Evolutionary conservation across 352 stramenopile genomes (phyloP).

Genomic region (Phytophthora pistaciae): DNA sequence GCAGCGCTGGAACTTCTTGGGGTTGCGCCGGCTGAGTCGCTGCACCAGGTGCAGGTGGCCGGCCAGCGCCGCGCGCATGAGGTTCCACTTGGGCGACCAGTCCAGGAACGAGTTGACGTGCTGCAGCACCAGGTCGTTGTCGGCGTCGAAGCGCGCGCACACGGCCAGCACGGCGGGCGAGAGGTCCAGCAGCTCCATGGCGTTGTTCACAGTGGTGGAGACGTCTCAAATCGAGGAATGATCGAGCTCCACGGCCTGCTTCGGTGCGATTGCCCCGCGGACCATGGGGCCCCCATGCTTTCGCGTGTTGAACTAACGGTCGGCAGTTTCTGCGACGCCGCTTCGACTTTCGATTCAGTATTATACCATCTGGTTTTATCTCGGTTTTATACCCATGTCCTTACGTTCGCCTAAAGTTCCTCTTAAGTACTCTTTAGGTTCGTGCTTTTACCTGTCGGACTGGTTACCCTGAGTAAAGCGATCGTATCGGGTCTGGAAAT

Average conservation of each 20-base stretch:
- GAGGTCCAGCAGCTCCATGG: constrained; percentile 14
- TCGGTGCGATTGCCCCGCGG: neutral
- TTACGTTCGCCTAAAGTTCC: no score
- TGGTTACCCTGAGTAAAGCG: neutral
- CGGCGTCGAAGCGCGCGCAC: constrained; percentile 53
- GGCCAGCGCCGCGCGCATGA: constrained; percentile 59
- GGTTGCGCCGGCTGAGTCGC: constrained; percentile 47
- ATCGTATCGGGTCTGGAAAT: neutral
- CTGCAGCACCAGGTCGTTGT: constrained; percentile 59
- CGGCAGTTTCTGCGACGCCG: constrained; percentile 5
- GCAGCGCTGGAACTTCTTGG: constrained; percentile 54
- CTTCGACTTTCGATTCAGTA: constrained; percentile 11
- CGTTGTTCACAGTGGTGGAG: constrained; percentile 5
- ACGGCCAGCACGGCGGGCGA: constrained; percentile 63
- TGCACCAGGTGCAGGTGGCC: constrained; percentile 63
- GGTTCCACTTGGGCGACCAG: constrained; percentile 53
- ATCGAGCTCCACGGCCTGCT: neutral
- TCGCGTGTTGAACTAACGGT: neutral
- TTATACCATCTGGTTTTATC: neutral
- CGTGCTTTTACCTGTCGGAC: neutral
- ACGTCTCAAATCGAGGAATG: constrained; percentile 28
- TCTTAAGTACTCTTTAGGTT: no score
- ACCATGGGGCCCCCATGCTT: no score
- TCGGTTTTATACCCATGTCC: no score
- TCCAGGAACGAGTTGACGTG: constrained; percentile 68